Evolutionary conservation across 495 filamentous ascomycete species (phyloP).

Genomic region (Penicillium lagena): DNA sequence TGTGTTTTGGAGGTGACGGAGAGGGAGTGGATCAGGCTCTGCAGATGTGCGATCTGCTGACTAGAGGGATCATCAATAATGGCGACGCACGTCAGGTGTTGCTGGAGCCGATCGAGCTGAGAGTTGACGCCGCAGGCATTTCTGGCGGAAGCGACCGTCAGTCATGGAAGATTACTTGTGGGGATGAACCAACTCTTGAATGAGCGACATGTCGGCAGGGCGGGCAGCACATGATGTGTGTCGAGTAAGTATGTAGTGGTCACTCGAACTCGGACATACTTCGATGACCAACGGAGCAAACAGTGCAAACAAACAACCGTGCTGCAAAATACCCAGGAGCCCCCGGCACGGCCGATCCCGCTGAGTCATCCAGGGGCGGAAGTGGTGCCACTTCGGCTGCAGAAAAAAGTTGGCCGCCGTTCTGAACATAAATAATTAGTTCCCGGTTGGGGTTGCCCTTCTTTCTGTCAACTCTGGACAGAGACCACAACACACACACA

Average conservation of each 20-base stretch:
- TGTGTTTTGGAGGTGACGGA: slow-evolving; percentile 57
- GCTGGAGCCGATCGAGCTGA: slow-evolving; percentile 71
- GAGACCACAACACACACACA: not conserved
- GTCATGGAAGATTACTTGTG: too few relatives aligned
- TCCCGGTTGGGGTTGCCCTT: too few relatives aligned
- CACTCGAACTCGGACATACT: too few relatives aligned
- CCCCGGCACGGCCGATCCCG: too few relatives aligned
- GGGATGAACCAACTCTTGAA: slow-evolving; percentile 12
- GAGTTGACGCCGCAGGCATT: slow-evolving; percentile 72
- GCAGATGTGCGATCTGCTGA: slow-evolving; percentile 33
- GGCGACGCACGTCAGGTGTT: slow-evolving; percentile 25
- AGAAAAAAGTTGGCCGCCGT: too few relatives aligned
- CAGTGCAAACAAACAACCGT: not conserved
- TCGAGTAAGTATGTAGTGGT: slow-evolving; percentile 1
- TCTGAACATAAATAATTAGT: too few relatives aligned
- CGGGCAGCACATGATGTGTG: too few relatives aligned
- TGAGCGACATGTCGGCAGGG: slow-evolving; percentile 13
- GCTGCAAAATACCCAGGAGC: not conserved
- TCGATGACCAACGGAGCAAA: not conserved
- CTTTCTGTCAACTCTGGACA: too few relatives aligned
- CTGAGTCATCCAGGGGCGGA: too few relatives aligned
- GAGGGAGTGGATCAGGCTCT: slow-evolving; percentile 59
- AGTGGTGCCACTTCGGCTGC: too few relatives aligned
- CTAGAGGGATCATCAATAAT: slow-evolving; percentile 10
- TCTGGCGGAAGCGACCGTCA: slow-evolving; percentile 33